A percentile compares a stretch with the other conserved stretches of the same genome.
Evolutionary conservation across 176 grass and related monocot species (phyloP).

Genomic region (Alloteropsis semialata): DNA sequence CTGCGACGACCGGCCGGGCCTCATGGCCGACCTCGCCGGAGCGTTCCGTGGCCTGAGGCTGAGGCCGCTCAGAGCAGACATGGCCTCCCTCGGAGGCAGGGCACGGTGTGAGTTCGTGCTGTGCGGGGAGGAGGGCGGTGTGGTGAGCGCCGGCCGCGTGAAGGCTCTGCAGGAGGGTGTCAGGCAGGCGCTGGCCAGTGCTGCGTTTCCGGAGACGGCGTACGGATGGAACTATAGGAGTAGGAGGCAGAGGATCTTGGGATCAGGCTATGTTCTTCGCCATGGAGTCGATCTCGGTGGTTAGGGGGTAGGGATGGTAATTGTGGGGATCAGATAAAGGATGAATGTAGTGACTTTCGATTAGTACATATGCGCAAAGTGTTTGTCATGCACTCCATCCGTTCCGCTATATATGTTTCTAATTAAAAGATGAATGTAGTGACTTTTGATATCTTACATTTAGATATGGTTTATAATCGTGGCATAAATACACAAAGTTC

Average conservation of each 20-base stretch:
- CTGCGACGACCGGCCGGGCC: slow-evolving; percentile 49
- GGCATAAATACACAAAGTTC: no score
- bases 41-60: slow-evolving; percentile 35
- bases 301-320: neutral
- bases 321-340: neutral
- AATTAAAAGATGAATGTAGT: no score
- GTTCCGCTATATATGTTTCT: no score
- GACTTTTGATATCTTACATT: no score
- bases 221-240: neutral
- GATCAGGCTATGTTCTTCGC: neutral
- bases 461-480: no score
- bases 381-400: no score
- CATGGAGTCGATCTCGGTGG: neutral
- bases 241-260: slow-evolving; percentile 40
- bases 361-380: no score
- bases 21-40: slow-evolving; percentile 24
- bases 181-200: slow-evolving; percentile 25
- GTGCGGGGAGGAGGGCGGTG: neutral
- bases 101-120: slow-evolving; percentile 22
- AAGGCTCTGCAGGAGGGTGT: slow-evolving; percentile 35
- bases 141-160: neutral
- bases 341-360: neutral
- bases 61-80: slow-evolving; percentile 25
- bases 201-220: slow-evolving; percentile 35
- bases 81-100: slow-evolving; percentile 40